Percentiles rank a stretch among this genome's conserved stretches.
phyloP scores from a whole-genome alignment of 257 asterid genomes.

The Solanum bukasovii region DNA sequence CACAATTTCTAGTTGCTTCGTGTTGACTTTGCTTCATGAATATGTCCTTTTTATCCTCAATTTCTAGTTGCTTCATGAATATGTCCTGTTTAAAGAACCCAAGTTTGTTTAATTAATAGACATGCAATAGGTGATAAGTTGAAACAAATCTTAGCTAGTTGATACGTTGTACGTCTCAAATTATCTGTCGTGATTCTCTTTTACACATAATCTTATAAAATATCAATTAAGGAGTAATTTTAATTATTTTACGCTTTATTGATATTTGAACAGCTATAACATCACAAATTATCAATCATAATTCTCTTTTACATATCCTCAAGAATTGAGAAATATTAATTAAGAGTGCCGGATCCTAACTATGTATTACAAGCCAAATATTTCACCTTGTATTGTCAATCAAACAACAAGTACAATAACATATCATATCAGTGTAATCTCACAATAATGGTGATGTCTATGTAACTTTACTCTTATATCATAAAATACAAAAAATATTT shows the following conservation, averaged over 20 bases:
- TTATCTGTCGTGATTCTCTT: background rate
- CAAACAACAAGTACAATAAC: too few species aligned
- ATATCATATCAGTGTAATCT: too few species aligned
- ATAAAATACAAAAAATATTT: background rate
- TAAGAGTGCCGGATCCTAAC: background rate
- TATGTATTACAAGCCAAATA: background rate
- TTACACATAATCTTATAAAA: background rate
- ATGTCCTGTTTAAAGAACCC: background rate
- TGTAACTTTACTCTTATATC: background rate
- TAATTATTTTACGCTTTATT: background rate
- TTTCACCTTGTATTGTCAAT: background rate
- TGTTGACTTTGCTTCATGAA: background rate
- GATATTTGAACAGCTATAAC: background rate
- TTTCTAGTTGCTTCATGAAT: too few species aligned
- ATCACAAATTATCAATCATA: background rate
- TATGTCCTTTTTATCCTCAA: too few species aligned
- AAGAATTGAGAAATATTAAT: background rate
- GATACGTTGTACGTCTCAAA: background rate
- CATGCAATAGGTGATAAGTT: background rate
- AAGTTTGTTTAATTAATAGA: background rate
- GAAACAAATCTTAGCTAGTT: background rate
- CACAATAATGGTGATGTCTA: accelerated
- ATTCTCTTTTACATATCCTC: background rate
- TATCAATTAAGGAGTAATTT: too few species aligned
- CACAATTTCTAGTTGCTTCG: background rate